Base-by-base conservation (phyloP, 768 basidiomycete genomes). In the Trametes villosa region DNA sequence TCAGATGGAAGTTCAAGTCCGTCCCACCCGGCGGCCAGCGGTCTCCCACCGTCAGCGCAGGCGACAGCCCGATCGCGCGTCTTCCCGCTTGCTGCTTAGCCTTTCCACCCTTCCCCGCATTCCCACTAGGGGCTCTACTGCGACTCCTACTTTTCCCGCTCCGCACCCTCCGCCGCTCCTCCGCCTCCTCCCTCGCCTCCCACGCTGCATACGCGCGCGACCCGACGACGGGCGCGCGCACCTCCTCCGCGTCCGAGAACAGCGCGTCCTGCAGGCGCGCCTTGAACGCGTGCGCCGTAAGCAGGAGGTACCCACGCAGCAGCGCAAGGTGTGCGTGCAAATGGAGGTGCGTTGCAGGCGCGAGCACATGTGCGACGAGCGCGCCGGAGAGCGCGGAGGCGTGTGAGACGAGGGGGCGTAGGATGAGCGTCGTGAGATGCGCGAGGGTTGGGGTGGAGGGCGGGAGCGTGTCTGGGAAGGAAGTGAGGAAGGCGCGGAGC, bases 1-100 rank as follows among this genome's bases (percentile, higher is more conserved):
- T 76, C 42, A 96, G 76, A 65, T 88, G 86, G 74, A 89, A 94
- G 66, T 91, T 90, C 49, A 96, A 76, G 68, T 95, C 93, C 2
- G 88, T 81, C 6, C 91, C 92, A 18, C 89, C 88, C 13, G 94
- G 94, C 0, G 94, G 94, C 94, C 94, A 96, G 5, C 80, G 83
- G 50, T 86, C 85, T 34, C 88, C 79, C 45, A 89, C 86, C 36
- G 88, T 82, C n/a, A 96, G 73, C 2, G 84, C 82, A 0, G 86
- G 78, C 9, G 90, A 87, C 7, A 96, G 74, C 2, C 94, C 94
- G 7, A 95, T 24, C 9, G 57, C 62, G 81, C 0, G 85, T 83
- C 85, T 87, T 85, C 24, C 56, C 27, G 54, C 18, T 22, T 9
- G 31, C 20, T 44, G 15, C 33, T 18, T n/a, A n/a, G n/a, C n/a